Percentiles rank a stretch among this genome's conserved stretches.
phyloP scores from a whole-genome alignment of 1,139 yeast species.

The Saccharomycopsis hybrid region DNA sequence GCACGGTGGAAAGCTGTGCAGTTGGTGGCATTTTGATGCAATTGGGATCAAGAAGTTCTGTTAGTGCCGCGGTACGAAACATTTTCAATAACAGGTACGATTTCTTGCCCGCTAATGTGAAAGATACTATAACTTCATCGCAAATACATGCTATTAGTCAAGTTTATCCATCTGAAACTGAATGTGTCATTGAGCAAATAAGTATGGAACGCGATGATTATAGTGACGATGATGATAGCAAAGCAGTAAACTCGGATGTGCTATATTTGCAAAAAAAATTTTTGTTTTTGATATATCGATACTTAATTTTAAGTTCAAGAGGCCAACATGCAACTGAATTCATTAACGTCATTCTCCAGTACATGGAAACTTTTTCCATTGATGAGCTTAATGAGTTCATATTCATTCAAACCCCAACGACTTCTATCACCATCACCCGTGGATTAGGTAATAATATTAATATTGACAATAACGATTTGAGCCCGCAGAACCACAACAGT shows the following conservation, averaged over 20 bases:
- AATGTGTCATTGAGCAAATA: background rate
- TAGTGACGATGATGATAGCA: no score
- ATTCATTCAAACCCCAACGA: background rate
- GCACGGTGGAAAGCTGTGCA: background rate
- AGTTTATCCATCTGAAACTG: background rate
- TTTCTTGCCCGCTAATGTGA: background rate
- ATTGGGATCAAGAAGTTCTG: background rate
- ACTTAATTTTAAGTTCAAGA: background rate
- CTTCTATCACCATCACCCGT: background rate
- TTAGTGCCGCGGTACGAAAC: background rate
- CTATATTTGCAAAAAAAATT: constrained; percentile 6
- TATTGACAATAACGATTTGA: background rate
- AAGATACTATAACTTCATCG: background rate
- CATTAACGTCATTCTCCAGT: background rate
- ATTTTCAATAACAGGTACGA: constrained; percentile 3
- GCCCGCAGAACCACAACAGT: background rate
- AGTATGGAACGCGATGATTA: no score
- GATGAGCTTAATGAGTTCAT: constrained; percentile 4
- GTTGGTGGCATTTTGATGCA: background rate
- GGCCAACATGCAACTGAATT: background rate
- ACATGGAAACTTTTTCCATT: constrained; percentile 3
- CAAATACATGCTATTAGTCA: no score
- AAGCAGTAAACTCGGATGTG: background rate
- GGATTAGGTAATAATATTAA: background rate
- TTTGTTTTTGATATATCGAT: background rate